These are phyloP conservation scores for Aspergillus phoenicis DNA, from an alignment of 2,329 filamentous ascomycete genomes.

Conservation along the genomic window DNA sequence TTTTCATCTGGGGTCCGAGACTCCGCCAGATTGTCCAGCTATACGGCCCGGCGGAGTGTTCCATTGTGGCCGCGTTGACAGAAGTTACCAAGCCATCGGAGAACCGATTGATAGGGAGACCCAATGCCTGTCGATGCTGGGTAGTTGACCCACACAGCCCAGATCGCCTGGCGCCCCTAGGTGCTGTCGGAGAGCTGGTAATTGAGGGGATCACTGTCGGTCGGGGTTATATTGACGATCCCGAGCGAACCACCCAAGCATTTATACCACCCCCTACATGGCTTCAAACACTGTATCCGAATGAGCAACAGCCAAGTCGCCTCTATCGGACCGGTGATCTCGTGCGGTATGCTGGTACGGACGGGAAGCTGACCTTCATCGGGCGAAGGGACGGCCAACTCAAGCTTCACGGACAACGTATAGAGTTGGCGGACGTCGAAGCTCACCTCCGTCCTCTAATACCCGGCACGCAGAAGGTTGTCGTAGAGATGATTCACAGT, in stretches of 20 bases:
- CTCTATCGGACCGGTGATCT: constrained; percentile 1
- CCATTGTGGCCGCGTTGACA: neutral
- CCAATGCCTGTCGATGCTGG: neutral
- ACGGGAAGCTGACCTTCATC: neutral
- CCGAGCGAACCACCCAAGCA: neutral
- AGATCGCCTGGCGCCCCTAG: neutral
- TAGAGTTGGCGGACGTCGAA: neutral
- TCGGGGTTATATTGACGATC: neutral
- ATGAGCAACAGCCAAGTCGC: neutral
- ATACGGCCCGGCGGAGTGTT: neutral
- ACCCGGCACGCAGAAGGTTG: neutral
- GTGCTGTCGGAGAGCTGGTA: neutral
- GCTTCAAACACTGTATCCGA: neutral
- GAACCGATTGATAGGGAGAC: neutral
- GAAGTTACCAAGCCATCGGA: neutral
- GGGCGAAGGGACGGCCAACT: neutral
- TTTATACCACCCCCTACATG: neutral
- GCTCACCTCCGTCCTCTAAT: neutral
- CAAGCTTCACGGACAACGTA: constrained; percentile 1
- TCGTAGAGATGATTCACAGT: neutral
- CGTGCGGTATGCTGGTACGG: neutral
- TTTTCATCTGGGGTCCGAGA: neutral
- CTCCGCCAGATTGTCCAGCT: neutral
- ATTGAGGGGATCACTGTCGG: neutral
- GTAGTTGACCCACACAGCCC: neutral